Evolutionary conservation across 768 basidiomycete genomes (phyloP).

Genomic region (Suillus alpinus): DNA sequence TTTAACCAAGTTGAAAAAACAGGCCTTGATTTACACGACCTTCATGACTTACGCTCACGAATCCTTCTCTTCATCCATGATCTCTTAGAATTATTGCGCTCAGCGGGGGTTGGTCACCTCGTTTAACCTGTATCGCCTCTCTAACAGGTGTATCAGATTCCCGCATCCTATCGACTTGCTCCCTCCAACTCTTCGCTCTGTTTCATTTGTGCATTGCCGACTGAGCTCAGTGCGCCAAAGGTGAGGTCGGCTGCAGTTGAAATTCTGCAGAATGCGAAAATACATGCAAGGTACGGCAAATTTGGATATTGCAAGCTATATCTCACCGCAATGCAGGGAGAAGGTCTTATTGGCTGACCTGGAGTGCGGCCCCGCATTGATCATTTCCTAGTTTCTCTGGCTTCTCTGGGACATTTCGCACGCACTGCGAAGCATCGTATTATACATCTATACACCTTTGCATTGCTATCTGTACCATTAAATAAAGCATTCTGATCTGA

Average conservation of each 20-base stretch:
- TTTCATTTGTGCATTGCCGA: conserved; percentile 52
- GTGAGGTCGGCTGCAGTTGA: conserved; percentile 43
- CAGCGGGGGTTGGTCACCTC: conserved; percentile 50
- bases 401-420: conserved; percentile 1
- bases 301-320: conserved; percentile 1
- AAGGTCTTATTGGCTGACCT: conserved; percentile 51
- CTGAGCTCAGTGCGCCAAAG: conserved; percentile 39
- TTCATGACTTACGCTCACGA: conserved; percentile 61
- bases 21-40: conserved; percentile 69
- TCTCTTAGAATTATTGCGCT: conserved; percentile 55
- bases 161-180: conserved; percentile 60
- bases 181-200: conserved; percentile 61
- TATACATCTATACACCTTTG: conserved; percentile 7
- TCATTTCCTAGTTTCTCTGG: conserved; percentile 44
- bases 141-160: conserved; percentile 40
- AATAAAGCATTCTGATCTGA: neutral
- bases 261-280: conserved; percentile 43
- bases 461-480: conserved; percentile 8
- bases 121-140: conserved; percentile 5
- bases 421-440: neutral
- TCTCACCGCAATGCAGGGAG: conserved; percentile 32
- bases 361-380: conserved; percentile 49
- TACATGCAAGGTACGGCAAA: conserved; percentile 38
- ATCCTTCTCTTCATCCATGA: conserved; percentile 64
- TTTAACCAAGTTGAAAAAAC: neutral